Evolutionary conservation across 208 protist genomes (phyloP).

Genomic region (Crithidia fasciculata): DNA sequence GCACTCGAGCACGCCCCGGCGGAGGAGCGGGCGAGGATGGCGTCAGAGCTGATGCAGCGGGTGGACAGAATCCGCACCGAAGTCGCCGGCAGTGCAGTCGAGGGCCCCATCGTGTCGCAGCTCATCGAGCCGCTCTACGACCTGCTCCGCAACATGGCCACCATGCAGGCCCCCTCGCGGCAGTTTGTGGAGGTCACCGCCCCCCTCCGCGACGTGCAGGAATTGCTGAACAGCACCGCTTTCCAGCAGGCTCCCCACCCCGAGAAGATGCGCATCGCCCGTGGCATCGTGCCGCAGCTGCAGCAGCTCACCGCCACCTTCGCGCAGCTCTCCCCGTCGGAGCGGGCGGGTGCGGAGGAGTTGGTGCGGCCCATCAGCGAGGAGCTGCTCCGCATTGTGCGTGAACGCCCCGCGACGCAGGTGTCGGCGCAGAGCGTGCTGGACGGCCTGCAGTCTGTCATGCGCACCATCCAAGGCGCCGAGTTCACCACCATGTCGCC

Average conservation of each 20-base stretch:
- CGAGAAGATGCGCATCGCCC: slow-evolving; percentile 34
- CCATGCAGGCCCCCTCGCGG: slow-evolving; percentile 11
- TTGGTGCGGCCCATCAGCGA: slow-evolving; percentile 55
- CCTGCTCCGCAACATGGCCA: slow-evolving; percentile 42
- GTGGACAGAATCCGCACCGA: slow-evolving; percentile 36
- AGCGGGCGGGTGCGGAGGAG: slow-evolving; percentile 43
- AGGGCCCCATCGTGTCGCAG: slow-evolving; percentile 36
- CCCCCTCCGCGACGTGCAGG: slow-evolving; percentile 42
- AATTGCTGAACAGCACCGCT: slow-evolving; percentile 42
- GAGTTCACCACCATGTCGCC: slow-evolving; percentile 42
- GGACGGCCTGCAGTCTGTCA: slow-evolving; percentile 45
- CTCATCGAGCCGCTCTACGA: slow-evolving; percentile 60
- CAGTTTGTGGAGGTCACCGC: slow-evolving; percentile 45
- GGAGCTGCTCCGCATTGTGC: slow-evolving; percentile 24
- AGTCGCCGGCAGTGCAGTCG: slow-evolving; percentile 16
- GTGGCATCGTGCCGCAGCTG: slow-evolving; percentile 49
- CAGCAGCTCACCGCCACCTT: slow-evolving; percentile 49
- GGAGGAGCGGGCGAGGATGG: slow-evolving; percentile 31
- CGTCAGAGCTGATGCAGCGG: slow-evolving; percentile 29
- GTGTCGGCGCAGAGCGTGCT: slow-evolving; percentile 32
- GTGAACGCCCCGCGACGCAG: background rate
- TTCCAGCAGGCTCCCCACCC: slow-evolving; percentile 38
- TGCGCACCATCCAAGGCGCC: slow-evolving; percentile 40
- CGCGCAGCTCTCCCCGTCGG: slow-evolving; percentile 34
- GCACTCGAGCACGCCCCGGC: slow-evolving; percentile 40